Conservation (phyloP, 163 green algal species). For the Volvox carteri region DNA sequence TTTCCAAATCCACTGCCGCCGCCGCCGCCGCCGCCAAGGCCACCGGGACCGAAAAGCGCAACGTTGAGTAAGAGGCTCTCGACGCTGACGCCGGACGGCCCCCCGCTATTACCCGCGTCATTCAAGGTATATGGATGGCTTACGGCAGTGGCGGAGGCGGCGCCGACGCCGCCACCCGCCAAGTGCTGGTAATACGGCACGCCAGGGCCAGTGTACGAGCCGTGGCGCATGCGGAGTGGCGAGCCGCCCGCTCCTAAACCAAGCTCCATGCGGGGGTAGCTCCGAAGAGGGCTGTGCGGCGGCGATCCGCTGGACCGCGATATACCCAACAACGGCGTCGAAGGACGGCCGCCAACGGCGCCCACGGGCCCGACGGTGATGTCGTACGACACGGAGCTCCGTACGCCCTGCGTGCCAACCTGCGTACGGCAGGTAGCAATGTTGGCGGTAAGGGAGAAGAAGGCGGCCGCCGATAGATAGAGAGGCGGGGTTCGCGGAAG, state of each 20-base stretch:
- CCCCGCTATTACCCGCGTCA: not conserved
- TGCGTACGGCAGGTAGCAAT: not conserved
- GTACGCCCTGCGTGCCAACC: not conserved
- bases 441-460: too few species aligned
- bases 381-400: constrained; percentile 20
- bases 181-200: not conserved
- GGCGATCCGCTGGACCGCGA: not conserved
- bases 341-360: not conserved
- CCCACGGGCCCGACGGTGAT: not conserved
- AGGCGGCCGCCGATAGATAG: too few species aligned
- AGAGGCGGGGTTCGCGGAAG: too few species aligned
- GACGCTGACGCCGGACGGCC: constrained; percentile 15
- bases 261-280: constrained; percentile 45
- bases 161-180: not conserved
- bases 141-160: not conserved
- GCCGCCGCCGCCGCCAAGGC: not conserved
- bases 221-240: not conserved
- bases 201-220: constrained; percentile 3
- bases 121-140: not conserved
- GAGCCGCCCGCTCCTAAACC: constrained; percentile 7
- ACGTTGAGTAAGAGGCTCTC: constrained; percentile 31
- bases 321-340: not conserved
- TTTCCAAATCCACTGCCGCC: not conserved
- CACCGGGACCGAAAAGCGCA: not conserved
- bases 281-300: constrained; percentile 21